Base-by-base conservation (phyloP, 495 filamentous ascomycete species). In the Penicillium ucsense region DNA sequence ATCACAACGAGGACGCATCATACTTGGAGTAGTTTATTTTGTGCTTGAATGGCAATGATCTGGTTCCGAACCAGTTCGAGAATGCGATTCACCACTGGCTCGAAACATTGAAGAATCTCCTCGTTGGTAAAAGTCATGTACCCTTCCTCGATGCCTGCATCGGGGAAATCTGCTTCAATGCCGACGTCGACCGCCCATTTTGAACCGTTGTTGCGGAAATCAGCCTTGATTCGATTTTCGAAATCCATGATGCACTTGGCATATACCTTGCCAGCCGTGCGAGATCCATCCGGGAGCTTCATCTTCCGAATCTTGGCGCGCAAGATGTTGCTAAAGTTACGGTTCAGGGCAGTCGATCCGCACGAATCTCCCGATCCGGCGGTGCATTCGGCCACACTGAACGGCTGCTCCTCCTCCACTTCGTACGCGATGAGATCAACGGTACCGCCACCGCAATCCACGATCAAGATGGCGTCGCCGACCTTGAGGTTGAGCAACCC, bases 231-330 rank as follows among this genome's bases (percentile, higher is more conserved):
- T 39, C 84, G 72, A 63, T 88, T 88, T 67, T 88, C 84, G 56
- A 88, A 88, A 62, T 88, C 84, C 83, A 86, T 87, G 52, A 88
- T 88, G 67, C 84, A 88, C 61, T 88, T 88, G 36, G 84, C 84
- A 55, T 88, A 88, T 9, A 88, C 84, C 63, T 82, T 84, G 31
- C 84, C 83, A 12, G 84, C 84, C 28, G 82, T 86, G 48, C 77
- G 81, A 20, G 83, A 86, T 10, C 83, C 84, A 60, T 86, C 83
- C 0, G 84, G 84, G n/a, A 88, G 69, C 62, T 88, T 85, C 84
- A 88, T 88, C 64, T 87, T 86, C 11, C 84, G 71, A 48, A 88
- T 88, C 63, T 86, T 87, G 8, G 84, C 81, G n/a, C 84, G 79
- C 31, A 88, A 68, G 47, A 88, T 85, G 59, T 86, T 88, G 59